Conservation (phyloP, 2,329 filamentous ascomycete genomes). For the Neopestalotiopsis sp. region DNA sequence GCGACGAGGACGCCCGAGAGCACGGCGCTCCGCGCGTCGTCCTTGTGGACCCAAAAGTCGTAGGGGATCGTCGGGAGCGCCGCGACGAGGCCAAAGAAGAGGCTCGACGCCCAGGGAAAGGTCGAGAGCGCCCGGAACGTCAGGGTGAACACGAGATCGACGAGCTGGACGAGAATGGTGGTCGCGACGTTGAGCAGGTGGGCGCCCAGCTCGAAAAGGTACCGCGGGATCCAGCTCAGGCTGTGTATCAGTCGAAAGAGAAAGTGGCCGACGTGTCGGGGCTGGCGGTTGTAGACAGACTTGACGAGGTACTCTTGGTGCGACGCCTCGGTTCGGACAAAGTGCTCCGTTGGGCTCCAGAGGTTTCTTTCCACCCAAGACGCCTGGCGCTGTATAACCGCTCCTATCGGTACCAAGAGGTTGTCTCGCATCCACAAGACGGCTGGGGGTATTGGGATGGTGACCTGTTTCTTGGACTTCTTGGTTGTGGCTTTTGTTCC, state of each 20-base stretch:
- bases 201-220: neutral
- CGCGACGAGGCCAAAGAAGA: constrained; percentile 1
- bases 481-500: no score
- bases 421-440: neutral
- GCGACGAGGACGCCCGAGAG: neutral
- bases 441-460: no score
- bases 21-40: neutral
- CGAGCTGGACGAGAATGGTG: neutral
- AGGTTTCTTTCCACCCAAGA: neutral
- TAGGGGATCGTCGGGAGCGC: constrained; percentile 1
- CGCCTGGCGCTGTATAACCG: neutral
- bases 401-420: neutral
- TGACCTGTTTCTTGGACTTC: no score
- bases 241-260: neutral
- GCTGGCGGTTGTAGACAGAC: constrained; percentile 2
- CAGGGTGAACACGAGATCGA: neutral
- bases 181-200: neutral
- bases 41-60: neutral
- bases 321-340: neutral
- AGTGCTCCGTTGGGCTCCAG: neutral
- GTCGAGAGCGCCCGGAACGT: neutral
- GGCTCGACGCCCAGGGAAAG: constrained; percentile 5
- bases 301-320: neutral
- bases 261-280: constrained; percentile 4
- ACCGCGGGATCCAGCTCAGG: constrained; percentile 4